Evolutionary conservation across 208 protist species (phyloP).

Genomic region (Phytomonas francai): DNA sequence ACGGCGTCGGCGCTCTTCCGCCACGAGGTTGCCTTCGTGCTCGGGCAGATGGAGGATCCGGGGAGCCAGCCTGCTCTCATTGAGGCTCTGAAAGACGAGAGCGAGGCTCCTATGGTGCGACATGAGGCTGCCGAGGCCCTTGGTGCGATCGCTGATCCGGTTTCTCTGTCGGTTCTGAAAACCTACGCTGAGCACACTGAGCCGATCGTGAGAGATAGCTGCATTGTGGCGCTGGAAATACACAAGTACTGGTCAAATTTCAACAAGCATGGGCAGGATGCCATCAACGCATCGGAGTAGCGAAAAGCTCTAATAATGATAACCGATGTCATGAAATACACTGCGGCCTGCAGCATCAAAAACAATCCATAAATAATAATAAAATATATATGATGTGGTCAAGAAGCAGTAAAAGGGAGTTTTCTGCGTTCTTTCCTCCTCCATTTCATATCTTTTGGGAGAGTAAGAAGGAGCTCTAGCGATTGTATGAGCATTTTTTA

Average conservation of each 20-base stretch:
- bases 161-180: constrained; percentile 43
- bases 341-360: neutral
- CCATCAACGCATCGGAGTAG: constrained; percentile 9
- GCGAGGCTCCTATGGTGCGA: constrained; percentile 94
- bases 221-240: constrained; percentile 78
- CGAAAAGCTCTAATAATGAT: neutral
- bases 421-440: neutral
- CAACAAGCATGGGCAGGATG: constrained; percentile 29
- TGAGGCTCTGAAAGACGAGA: constrained; percentile 58
- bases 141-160: constrained; percentile 90
- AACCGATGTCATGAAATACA: neutral
- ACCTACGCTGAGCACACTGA: constrained; percentile 61
- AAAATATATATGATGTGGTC: neutral
- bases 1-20: constrained; percentile 88
- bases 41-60: constrained; percentile 94
- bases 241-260: constrained; percentile 86
- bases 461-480: neutral
- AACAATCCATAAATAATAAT: too few species aligned
- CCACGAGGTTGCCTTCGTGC: constrained; percentile 97
- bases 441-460: neutral
- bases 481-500: neutral
- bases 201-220: constrained; percentile 81
- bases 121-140: constrained; percentile 97
- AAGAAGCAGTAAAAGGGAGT: neutral
- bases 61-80: constrained; percentile 59